Base-by-base conservation (phyloP, 371 early-diverging fungal genomes). In the Coemansia sp. region DNA sequence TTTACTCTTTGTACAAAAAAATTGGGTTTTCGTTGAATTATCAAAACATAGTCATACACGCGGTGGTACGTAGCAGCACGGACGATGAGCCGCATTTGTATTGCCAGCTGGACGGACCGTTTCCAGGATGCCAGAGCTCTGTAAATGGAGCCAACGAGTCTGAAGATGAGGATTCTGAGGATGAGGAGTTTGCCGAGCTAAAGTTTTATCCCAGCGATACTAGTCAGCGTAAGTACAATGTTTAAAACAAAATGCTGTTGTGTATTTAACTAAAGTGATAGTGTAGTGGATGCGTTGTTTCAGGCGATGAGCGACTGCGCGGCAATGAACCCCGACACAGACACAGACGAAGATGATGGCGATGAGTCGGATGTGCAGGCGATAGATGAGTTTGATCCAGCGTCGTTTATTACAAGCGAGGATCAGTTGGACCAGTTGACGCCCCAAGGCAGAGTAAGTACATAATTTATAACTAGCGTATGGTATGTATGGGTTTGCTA, bases 31-130 rank as follows among this genome's bases (percentile, higher is more conserved):
- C 89, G 11, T 84, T 93, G 59, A 86, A 88, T 59, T 93, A 91
- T 58, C 88, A 86, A 0, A 84, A 86, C 61, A 89, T 93, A 62
- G 86, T 90, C 39, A 90, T 93, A 61, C 92, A 93, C 61, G 94
- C 94, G 18, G 87, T 90, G 55, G 90, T 92, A 5, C 86, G 89
- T 51, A 42, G 16, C 42, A 16, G 42, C n/a, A 16, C 12, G 2
- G 42, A 12, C 21, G 86, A 84, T 20, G 83, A 73, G 26, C 85
- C 89, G 1, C 83, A 83, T 64, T 86, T 93, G 63, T 93, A 91
- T 68, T 91, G 90, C 67, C 93, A 93, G 75, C 81, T 91, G 7
- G 90, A 88, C 53, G 70, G 81, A 3, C 68, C 69, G 20, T 55
- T 82, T 18, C 70, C 83, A 1, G 68, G 69, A 3, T 33, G 33